Conservation (phyloP, 2,329 filamentous ascomycete genomes). For the Penicillium hordei region DNA sequence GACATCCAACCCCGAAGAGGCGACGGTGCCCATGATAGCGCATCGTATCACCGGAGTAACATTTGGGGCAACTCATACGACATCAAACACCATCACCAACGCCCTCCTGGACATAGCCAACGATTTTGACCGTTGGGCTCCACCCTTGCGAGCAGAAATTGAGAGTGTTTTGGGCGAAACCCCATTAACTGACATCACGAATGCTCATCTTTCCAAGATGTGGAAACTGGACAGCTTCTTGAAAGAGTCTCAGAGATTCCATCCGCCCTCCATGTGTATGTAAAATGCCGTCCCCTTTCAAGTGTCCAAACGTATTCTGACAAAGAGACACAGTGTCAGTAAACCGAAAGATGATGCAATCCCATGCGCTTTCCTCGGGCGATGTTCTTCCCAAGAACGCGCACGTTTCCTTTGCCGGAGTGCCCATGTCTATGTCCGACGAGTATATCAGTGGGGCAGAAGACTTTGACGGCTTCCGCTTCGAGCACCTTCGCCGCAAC, state of each 20-base stretch:
- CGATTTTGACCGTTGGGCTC: background rate
- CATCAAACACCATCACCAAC: background rate
- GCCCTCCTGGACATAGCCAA: background rate
- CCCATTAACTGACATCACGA: background rate
- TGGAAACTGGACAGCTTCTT: background rate
- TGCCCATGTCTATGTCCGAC: too few relatives aligned
- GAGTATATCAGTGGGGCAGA: too few relatives aligned
- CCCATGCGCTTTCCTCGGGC: too few relatives aligned
- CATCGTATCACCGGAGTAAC: background rate
- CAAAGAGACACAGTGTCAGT: too few relatives aligned
- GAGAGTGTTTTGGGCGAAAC: background rate
- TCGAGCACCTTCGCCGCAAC: too few relatives aligned
- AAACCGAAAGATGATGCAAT: too few relatives aligned
- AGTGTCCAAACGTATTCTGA: too few relatives aligned
- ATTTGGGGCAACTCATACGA: background rate
- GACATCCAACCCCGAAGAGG: background rate
- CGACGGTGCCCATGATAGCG: background rate
- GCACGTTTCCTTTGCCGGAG: too few relatives aligned
- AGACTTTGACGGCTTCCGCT: too few relatives aligned
- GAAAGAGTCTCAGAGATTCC: background rate
- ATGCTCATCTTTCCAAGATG: background rate
- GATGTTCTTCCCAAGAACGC: too few relatives aligned
- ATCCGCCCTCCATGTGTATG: too few relatives aligned
- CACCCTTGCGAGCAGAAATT: background rate
- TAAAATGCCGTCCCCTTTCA: too few relatives aligned